phyloP scores from a whole-genome alignment of 345 rosid species.

The Aethionema arabicum region DNA sequence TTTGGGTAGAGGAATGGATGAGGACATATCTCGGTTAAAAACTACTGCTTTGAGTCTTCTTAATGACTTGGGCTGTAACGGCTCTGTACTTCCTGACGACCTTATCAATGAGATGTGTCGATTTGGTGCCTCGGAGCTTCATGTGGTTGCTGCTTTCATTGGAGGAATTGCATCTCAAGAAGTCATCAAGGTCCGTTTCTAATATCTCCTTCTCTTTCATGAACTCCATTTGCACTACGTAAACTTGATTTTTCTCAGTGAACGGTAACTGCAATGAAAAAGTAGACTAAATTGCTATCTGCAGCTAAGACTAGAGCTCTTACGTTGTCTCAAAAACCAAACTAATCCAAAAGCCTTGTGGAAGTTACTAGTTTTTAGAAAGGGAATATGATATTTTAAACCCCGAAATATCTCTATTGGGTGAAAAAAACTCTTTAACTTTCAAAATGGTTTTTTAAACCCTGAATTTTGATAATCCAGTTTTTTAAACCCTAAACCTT shows the following conservation, averaged over 20 bases:
- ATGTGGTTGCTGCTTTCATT: conserved; percentile 83
- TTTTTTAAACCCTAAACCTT: too few relatives aligned
- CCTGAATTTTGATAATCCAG: too few relatives aligned
- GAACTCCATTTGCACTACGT: too few relatives aligned
- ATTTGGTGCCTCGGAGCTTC: conserved; percentile 96
- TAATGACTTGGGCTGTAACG: conserved; percentile 79
- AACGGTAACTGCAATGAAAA: background rate
- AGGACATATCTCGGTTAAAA: conserved; percentile 82
- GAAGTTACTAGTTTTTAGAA: background rate
- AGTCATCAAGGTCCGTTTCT: conserved; percentile 70
- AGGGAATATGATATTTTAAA: too few relatives aligned
- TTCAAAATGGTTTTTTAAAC: too few relatives aligned
- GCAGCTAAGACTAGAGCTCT: too few relatives aligned
- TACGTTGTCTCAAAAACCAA: too few relatives aligned
- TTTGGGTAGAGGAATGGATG: conserved; percentile 67
- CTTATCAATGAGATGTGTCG: conserved; percentile 94
- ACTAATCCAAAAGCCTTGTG: background rate
- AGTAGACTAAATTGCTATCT: too few relatives aligned
- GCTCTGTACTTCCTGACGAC: conserved; percentile 77
- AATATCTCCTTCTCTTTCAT: background rate
- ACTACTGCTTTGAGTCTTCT: conserved; percentile 66
- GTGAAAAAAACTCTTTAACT: too few relatives aligned
- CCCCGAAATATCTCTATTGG: too few relatives aligned
- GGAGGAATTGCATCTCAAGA: conserved; percentile 97
- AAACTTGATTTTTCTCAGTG: background rate